These are phyloP conservation scores for Cokeromyces recurvatus DNA, from an alignment of 371 early-diverging fungal species.

Conservation along the genomic window DNA sequence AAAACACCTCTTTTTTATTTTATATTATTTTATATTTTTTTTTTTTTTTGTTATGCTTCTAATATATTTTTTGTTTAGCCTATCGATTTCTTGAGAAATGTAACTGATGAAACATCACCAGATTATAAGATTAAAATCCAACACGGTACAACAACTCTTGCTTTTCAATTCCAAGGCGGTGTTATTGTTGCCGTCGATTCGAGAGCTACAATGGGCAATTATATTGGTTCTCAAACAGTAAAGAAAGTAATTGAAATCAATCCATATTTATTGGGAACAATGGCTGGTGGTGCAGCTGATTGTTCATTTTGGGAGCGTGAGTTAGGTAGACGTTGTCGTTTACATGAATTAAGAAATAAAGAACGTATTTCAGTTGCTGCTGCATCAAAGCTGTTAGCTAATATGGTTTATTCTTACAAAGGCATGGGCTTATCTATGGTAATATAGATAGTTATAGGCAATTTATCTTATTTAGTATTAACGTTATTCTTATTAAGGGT, in stretches of 20 bases:
- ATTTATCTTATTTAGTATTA: too few species aligned
- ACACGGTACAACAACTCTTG: conserved; percentile 99
- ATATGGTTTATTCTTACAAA: conserved; percentile 97
- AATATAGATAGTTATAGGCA: neutral
- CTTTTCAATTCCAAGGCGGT: conserved; percentile 97
- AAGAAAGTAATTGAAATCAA: conserved; percentile 99
- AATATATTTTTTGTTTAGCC: too few species aligned
- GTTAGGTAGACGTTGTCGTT: conserved; percentile 93
- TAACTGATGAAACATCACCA: conserved; percentile 56
- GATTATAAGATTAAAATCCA: conserved; percentile 78
- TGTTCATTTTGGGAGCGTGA: conserved; percentile 99
- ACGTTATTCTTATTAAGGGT: conserved; percentile 54
- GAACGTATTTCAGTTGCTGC: conserved; percentile 98
- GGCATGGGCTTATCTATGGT: conserved; percentile 99
- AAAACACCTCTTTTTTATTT: too few species aligned
- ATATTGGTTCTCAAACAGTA: conserved; percentile 98
- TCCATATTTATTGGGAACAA: conserved; percentile 98
- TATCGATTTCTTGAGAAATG: conserved; percentile 56
- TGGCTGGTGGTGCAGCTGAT: conserved; percentile 99
- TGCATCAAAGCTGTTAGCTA: conserved; percentile 96
- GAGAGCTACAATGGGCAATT: conserved; percentile 97
- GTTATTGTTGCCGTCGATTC: conserved; percentile 99
- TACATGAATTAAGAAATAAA: conserved; percentile 97
- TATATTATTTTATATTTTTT: conserved; percentile 2
- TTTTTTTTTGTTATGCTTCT: too few species aligned